Evolutionary conservation across 768 basidiomycete genomes (phyloP).

Genomic region (Boletus rubescentipes): DNA sequence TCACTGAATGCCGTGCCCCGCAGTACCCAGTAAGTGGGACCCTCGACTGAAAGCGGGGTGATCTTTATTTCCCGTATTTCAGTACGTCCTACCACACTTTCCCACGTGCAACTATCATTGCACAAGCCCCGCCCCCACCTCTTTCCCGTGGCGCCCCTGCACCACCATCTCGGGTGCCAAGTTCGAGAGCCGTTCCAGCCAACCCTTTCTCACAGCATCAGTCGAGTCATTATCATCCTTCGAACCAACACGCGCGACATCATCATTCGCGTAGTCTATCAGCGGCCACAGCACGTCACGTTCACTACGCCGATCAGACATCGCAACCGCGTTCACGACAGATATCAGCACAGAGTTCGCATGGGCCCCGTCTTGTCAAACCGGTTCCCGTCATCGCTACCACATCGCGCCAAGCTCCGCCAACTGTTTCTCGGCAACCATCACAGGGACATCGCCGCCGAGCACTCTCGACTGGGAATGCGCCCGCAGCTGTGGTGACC

Average conservation of each 20-base stretch:
- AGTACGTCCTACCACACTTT: conserved; percentile 30
- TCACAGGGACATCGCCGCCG: conserved; percentile 20
- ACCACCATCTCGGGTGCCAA: conserved; percentile 4
- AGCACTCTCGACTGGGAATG: conserved; percentile 19
- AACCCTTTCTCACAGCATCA: conserved; percentile 6
- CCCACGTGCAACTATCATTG: conserved; percentile 19
- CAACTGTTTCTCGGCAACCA: conserved; percentile 6
- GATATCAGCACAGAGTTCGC: conserved; percentile 7
- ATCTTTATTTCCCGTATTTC: conserved; percentile 13
- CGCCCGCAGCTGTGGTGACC: neutral
- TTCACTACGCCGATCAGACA: conserved; percentile 25
- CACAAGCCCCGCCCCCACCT: neutral
- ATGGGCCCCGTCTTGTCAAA: neutral
- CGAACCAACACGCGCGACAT: neutral
- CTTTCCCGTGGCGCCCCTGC: neutral
- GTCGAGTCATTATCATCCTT: neutral
- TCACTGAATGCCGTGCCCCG: conserved; percentile 5
- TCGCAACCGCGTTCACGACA: conserved; percentile 12
- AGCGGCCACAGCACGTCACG: conserved; percentile 20
- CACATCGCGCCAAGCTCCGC: neutral
- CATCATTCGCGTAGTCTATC: conserved; percentile 14
- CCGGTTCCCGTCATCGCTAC: conserved; percentile 1
- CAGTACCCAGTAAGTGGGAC: conserved; percentile 27
- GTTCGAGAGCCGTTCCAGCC: conserved; percentile 2
- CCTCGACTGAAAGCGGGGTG: conserved; percentile 4